These are phyloP conservation scores for Quercus dentata DNA, from an alignment of 306 rosid genomes.

Conservation along the genomic window DNA sequence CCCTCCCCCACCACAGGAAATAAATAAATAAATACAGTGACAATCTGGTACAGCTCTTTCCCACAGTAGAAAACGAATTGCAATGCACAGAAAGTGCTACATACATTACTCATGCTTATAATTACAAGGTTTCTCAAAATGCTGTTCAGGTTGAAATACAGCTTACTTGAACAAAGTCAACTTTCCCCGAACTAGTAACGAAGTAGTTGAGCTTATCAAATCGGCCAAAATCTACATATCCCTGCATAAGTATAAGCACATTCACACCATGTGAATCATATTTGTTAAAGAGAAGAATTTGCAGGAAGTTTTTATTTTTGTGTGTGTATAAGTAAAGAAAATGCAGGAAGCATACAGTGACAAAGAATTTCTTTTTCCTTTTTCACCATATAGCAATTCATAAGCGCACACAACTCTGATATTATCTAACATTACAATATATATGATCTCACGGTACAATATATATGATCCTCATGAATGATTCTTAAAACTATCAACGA, in stretches of 20 bases:
- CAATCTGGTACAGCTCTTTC: neutral
- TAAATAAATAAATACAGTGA: neutral
- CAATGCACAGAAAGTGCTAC: conserved; percentile 1
- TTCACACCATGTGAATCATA: conserved; percentile 18
- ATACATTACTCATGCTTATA: neutral
- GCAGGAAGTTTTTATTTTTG: neutral
- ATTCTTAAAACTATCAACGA: neutral
- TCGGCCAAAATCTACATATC: conserved; percentile 86
- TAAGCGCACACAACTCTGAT: neutral
- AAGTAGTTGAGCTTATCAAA: conserved; percentile 67
- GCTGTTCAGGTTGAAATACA: neutral
- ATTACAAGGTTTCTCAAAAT: neutral
- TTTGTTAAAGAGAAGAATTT: conserved; percentile 17
- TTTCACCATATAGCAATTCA: neutral
- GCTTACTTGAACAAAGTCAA: conserved; percentile 82
- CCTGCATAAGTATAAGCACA: conserved; percentile 48
- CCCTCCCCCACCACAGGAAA: neutral
- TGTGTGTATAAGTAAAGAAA: conserved; percentile 14
- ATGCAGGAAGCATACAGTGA: neutral
- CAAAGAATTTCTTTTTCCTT: neutral
- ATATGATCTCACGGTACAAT: neutral
- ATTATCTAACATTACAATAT: neutral
- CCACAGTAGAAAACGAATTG: neutral
- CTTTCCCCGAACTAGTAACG: conserved; percentile 69
- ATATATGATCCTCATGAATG: neutral